Conservation (phyloP, 202 grass and related monocot genomes). For the Musa balbisiana region DNA sequence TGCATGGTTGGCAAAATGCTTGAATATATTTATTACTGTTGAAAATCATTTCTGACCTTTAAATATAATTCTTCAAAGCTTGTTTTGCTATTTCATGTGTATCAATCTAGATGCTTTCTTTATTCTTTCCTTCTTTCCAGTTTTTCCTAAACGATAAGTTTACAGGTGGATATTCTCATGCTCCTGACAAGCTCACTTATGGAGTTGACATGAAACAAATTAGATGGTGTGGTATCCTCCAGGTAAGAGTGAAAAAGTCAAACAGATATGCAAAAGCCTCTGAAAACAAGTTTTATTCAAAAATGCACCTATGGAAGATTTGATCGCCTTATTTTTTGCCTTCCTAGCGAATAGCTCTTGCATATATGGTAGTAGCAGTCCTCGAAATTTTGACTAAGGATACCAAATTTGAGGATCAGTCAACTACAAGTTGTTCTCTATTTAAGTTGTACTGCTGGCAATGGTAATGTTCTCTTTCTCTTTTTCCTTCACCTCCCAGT, state of each 20-base stretch:
- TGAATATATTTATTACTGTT: too few relatives aligned
- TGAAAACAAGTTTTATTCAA: not conserved
- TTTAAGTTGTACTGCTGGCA: slow-evolving; percentile 67
- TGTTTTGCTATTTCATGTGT: not conserved
- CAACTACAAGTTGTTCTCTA: slow-evolving; percentile 42
- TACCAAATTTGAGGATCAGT: slow-evolving; percentile 41
- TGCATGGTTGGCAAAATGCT: too few relatives aligned
- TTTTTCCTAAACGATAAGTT: not conserved
- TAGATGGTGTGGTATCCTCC: slow-evolving; percentile 90
- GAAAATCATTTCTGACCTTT: too few relatives aligned
- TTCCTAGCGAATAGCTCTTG: slow-evolving; percentile 68
- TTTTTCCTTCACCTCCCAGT: not conserved
- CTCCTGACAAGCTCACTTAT: slow-evolving; percentile 57
- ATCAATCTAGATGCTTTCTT: not conserved
- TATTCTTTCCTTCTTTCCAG: not conserved
- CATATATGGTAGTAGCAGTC: slow-evolving; percentile 61
- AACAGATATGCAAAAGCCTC: not conserved
- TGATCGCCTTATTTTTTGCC: not conserved
- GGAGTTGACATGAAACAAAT: slow-evolving; percentile 77
- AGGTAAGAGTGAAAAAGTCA: slow-evolving; percentile 22
- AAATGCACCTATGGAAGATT: not conserved
- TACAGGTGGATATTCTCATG: slow-evolving; percentile 84
- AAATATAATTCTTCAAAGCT: too few relatives aligned
- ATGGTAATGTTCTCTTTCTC: slow-evolving; percentile 35
- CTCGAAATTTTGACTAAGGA: slow-evolving; percentile 72